phyloP scores from a whole-genome alignment of 148 eudicot species.

The Beta vulgaris region DNA sequence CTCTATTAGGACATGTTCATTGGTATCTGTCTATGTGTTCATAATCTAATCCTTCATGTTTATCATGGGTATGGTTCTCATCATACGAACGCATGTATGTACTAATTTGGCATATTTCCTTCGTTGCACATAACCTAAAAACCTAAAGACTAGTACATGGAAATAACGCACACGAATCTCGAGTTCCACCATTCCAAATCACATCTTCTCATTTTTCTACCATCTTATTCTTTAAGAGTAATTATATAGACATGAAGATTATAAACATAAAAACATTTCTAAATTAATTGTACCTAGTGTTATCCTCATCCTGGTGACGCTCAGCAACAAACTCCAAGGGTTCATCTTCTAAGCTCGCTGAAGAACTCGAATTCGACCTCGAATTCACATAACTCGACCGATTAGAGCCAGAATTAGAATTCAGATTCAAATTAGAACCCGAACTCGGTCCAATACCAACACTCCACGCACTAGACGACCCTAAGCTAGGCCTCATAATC shows the following conservation, averaged over 20 bases:
- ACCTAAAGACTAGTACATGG: too few relatives aligned
- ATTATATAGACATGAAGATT: too few relatives aligned
- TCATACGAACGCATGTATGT: too few relatives aligned
- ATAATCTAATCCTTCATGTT: too few relatives aligned
- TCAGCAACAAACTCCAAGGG: slow-evolving; percentile 34
- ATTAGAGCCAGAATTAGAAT: slow-evolving; percentile 13
- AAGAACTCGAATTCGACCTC: slow-evolving; percentile 51
- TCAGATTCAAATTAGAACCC: slow-evolving; percentile 9
- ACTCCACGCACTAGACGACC: slow-evolving; percentile 20
- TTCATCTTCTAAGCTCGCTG: slow-evolving; percentile 53
- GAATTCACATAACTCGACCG: slow-evolving; percentile 3
- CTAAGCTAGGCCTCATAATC: slow-evolving; percentile 19
- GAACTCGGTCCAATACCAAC: slow-evolving; percentile 13
- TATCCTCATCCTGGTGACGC: slow-evolving; percentile 45
- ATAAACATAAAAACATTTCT: too few relatives aligned
- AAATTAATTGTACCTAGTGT: slow-evolving; percentile 51
- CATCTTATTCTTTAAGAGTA: too few relatives aligned
- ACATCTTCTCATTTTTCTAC: too few relatives aligned
- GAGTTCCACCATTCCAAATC: neutral
- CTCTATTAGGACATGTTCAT: too few relatives aligned
- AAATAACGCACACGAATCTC: neutral
- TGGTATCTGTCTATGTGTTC: too few relatives aligned
- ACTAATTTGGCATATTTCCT: too few relatives aligned
- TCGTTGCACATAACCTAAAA: too few relatives aligned
- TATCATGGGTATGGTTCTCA: too few relatives aligned